Conservation (phyloP, 148 eudicot genomes). For the Simmondsia chinensis region DNA sequence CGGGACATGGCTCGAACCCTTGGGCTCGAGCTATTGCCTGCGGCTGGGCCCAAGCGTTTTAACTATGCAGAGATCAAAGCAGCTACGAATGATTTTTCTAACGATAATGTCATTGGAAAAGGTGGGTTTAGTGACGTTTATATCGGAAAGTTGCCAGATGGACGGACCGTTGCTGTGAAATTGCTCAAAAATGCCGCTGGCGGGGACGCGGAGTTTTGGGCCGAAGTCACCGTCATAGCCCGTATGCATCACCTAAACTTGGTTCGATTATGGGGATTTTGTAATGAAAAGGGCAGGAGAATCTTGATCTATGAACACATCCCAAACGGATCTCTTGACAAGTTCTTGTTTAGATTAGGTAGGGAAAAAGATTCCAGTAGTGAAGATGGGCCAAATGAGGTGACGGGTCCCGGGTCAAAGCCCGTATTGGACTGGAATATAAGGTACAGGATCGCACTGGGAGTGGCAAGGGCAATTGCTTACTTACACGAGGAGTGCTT, state of each 20-base stretch:
- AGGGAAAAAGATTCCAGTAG: conserved; percentile 1
- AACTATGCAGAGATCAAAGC: conserved; percentile 42
- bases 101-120: conserved; percentile 37
- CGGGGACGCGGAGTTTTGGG: conserved; percentile 81
- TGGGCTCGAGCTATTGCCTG: conserved; percentile 63
- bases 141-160: conserved; percentile 54
- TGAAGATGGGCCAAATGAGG: not conserved
- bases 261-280: conserved; percentile 84
- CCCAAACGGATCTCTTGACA: conserved; percentile 73
- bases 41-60: conserved; percentile 69
- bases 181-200: conserved; percentile 49
- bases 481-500: conserved; percentile 81
- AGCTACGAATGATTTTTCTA: conserved; percentile 58
- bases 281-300: conserved; percentile 70
- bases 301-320: conserved; percentile 75
- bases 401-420: conserved; percentile 5
- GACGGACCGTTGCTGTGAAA: conserved; percentile 67
- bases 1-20: conserved; percentile 85
- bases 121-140: conserved; percentile 83
- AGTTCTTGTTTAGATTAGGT: conserved; percentile 34
- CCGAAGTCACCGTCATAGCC: conserved; percentile 81
- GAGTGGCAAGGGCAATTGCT: conserved; percentile 88
- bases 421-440: conserved; percentile 80
- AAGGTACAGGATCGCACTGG: conserved; percentile 72
- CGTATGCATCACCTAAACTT: conserved; percentile 91